Evolutionary conservation across 352 stramenopile species (phyloP).

Genomic region (Pythium graminicola): DNA sequence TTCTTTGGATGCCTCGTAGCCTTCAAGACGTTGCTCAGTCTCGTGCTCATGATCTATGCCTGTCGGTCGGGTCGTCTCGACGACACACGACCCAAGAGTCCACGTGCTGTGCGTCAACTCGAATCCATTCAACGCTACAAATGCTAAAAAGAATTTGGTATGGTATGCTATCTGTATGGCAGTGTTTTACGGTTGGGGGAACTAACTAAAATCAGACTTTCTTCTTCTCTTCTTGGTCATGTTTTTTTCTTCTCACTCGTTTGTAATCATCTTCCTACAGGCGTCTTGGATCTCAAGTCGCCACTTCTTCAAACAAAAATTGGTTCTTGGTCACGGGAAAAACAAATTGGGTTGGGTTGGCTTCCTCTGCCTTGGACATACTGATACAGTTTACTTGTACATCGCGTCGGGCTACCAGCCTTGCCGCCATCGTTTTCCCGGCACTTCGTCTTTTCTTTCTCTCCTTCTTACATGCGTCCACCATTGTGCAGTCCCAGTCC

Average conservation of each 20-base stretch:
- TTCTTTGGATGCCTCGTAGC: constrained; percentile 71
- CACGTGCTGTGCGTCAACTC: constrained; percentile 43
- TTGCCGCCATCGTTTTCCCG: neutral
- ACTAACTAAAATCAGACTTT: constrained; percentile 2
- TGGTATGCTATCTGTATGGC: neutral
- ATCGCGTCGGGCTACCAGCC: constrained; percentile 16
- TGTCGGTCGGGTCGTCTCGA: constrained; percentile 56
- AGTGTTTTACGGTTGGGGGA: neutral
- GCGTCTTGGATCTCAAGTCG: neutral
- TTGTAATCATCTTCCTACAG: neutral
- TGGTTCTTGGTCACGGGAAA: neutral
- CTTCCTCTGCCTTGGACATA: constrained; percentile 35
- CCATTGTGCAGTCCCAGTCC: constrained; percentile 10
- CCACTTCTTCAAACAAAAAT: constrained; percentile 11
- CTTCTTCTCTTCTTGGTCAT: neutral
- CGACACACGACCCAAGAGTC: constrained; percentile 61
- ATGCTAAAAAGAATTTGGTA: neutral
- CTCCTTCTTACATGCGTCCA: constrained; percentile 9
- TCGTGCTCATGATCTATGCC: constrained; percentile 75
- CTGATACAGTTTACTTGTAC: constrained; percentile 65
- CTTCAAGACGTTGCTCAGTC: constrained; percentile 72
- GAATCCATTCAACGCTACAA: constrained; percentile 61
- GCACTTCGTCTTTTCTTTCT: neutral
- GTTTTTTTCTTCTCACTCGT: constrained; percentile 3
- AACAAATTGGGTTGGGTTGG: neutral